These are phyloP conservation scores for Podospora didyma DNA, from an alignment of 495 filamentous ascomycete species.

Conservation along the genomic window DNA sequence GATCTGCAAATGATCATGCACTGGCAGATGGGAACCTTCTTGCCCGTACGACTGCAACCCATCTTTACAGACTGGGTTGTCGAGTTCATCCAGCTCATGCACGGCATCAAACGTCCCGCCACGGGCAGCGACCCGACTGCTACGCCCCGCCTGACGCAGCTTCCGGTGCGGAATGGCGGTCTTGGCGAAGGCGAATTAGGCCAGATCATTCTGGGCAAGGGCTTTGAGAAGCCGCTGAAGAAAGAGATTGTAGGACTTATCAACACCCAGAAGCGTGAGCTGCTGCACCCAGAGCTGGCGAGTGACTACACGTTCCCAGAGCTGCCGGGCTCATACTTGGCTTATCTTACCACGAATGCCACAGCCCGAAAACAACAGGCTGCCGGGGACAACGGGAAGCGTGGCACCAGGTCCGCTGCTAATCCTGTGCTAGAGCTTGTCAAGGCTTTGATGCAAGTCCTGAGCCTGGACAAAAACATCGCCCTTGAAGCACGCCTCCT, in stretches of 20 bases:
- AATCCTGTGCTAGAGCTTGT: slow-evolving; percentile 88
- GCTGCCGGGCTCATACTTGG: slow-evolving; percentile 70
- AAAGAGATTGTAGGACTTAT: slow-evolving; percentile 79
- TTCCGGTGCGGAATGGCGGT: slow-evolving; percentile 54
- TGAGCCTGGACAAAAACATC: slow-evolving; percentile 83
- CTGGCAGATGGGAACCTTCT: slow-evolving; percentile 90
- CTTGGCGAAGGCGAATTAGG: slow-evolving; percentile 54
- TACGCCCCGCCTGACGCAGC: slow-evolving; percentile 76
- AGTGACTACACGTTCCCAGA: slow-evolving; percentile 83
- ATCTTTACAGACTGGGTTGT: slow-evolving; percentile 90
- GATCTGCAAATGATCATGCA: slow-evolving; percentile 93
- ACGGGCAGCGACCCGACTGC: slow-evolving; percentile 39
- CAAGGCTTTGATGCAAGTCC: slow-evolving; percentile 84
- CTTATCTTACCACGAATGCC: slow-evolving; percentile 9
- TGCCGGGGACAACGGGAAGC: background rate
- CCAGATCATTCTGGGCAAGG: slow-evolving; percentile 62
- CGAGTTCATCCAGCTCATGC: slow-evolving; percentile 95
- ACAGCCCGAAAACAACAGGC: background rate
- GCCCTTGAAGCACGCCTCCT: slow-evolving; percentile 80
- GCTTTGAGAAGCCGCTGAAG: slow-evolving; percentile 84
- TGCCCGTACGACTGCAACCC: slow-evolving; percentile 74
- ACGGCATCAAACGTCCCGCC: slow-evolving; percentile 68
- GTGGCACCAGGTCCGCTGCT: slow-evolving; percentile 37
- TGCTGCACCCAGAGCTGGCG: slow-evolving; percentile 84
- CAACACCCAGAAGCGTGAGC: slow-evolving; percentile 76